Evolutionary conservation across 345 rosid genomes (phyloP).

Genomic region (Gossypioides kirkii): DNA sequence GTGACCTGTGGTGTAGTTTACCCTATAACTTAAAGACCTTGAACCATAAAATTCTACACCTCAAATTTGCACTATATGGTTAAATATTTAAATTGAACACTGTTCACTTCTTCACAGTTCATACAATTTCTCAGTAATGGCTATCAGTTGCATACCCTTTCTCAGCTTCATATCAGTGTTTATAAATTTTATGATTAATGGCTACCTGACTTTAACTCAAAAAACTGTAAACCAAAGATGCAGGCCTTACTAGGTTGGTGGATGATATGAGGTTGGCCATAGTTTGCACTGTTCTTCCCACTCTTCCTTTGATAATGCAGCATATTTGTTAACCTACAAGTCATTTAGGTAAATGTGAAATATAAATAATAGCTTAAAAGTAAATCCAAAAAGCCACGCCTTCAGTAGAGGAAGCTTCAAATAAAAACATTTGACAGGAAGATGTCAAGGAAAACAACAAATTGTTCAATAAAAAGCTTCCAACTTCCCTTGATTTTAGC

Average conservation of each 20-base stretch:
- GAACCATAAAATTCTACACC: not conserved
- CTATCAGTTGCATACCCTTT: not conserved
- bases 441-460: not conserved
- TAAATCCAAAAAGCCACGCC: not conserved
- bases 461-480: not conserved
- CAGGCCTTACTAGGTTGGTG: slow-evolving; percentile 71
- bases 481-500: not conserved
- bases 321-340: slow-evolving; percentile 60
- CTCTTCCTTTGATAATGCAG: slow-evolving; percentile 70
- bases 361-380: not conserved
- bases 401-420: not conserved
- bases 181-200: not conserved
- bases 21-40: not conserved
- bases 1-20: not conserved
- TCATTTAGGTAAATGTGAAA: slow-evolving; percentile 11
- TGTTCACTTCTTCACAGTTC: not conserved
- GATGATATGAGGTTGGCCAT: slow-evolving; percentile 95
- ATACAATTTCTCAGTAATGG: not conserved
- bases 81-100: not conserved
- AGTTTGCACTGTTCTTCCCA: slow-evolving; percentile 91
- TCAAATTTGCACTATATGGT: not conserved
- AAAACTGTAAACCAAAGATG: slow-evolving; percentile 15
- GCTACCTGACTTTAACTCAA: not conserved
- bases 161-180: slow-evolving; percentile 4
- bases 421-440: not conserved